phyloP scores from a whole-genome alignment of 2,329 filamentous ascomycete species.

The Aspergillus sp. region DNA sequence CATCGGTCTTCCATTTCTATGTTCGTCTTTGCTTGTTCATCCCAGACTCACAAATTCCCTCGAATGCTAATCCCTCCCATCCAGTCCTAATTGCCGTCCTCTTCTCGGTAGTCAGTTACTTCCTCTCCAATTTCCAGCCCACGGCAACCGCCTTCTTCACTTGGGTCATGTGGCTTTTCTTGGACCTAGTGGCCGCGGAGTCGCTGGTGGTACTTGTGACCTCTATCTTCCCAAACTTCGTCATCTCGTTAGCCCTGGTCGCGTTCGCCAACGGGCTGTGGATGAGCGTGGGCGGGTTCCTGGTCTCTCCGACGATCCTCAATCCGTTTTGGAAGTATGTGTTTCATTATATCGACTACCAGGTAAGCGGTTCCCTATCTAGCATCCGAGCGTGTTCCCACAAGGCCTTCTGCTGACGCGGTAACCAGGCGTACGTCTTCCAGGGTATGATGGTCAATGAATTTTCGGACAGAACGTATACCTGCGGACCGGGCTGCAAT shows the following conservation, averaged over 20 bases:
- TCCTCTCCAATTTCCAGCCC: conserved; percentile 73
- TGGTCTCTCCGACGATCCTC: conserved; percentile 69
- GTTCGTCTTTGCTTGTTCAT: conserved; percentile 31
- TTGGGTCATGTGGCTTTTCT: conserved; percentile 81
- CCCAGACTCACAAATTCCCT: not conserved
- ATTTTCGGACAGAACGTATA: conserved; percentile 65
- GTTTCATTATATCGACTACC: conserved; percentile 87
- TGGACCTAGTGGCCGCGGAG: conserved; percentile 79
- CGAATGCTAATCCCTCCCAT: not conserved
- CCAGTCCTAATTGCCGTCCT: conserved; percentile 70
- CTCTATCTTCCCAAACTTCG: conserved; percentile 73
- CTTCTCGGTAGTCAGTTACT: conserved; percentile 76
- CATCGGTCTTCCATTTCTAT: conserved; percentile 77
- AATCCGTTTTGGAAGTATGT: conserved; percentile 86
- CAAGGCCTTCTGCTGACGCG: not conserved
- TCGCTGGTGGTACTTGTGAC: conserved; percentile 76
- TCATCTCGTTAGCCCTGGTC: conserved; percentile 73
- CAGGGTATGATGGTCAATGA: conserved; percentile 94
- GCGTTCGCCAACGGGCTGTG: conserved; percentile 86
- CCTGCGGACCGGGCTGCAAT: conserved; percentile 58
- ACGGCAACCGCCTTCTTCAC: conserved; percentile 67
- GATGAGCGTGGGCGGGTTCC: conserved; percentile 84
- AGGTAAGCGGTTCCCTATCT: conserved; percentile 41
- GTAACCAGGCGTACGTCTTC: conserved; percentile 67
- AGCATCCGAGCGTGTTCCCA: not conserved